Conservation (phyloP, 805 yeast genomes). For the Lachancea sp. region DNA sequence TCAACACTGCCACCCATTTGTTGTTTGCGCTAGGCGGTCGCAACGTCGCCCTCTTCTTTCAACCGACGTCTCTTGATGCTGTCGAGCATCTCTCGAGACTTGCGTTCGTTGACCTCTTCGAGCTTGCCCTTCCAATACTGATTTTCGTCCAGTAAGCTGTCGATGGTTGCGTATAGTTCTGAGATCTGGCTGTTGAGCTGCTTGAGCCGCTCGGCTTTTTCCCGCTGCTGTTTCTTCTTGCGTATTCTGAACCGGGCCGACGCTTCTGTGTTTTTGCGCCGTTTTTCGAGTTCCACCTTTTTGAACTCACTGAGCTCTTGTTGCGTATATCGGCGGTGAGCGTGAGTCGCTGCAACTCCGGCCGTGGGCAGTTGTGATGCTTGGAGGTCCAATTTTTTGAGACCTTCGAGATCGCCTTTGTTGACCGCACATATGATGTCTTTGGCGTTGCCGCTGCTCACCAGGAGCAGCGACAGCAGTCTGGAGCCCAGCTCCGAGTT, state of each 20-base stretch:
- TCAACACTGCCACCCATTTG: too few species aligned
- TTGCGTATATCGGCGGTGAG: slow-evolving; percentile 1
- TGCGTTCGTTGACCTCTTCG: slow-evolving; percentile 24
- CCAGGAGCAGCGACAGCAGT: slow-evolving; percentile 26
- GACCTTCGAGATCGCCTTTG: slow-evolving; percentile 13
- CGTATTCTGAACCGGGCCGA: slow-evolving; percentile 82
- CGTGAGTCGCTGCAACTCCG: not conserved
- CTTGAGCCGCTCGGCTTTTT: slow-evolving; percentile 17
- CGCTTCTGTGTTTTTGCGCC: slow-evolving; percentile 88
- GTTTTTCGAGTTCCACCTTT: slow-evolving; percentile 47
- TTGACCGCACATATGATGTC: slow-evolving; percentile 27
- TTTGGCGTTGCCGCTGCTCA: slow-evolving; percentile 26
- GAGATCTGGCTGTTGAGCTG: slow-evolving; percentile 18
- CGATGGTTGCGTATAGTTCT: slow-evolving; percentile 20
- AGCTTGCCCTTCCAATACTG: slow-evolving; percentile 26
- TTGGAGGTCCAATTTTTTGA: slow-evolving; percentile 6
- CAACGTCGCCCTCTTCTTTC: not conserved
- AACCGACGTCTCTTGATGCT: slow-evolving; percentile 20
- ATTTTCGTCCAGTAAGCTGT: slow-evolving; percentile 24
- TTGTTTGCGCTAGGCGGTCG: not conserved
- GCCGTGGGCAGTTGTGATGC: not conserved
- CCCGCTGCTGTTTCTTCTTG: slow-evolving; percentile 23
- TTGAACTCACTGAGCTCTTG: slow-evolving; percentile 6
- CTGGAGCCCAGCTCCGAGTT: slow-evolving; percentile 29
- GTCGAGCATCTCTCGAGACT: slow-evolving; percentile 22